phyloP scores from a whole-genome alignment of 768 basidiomycete genomes.

The Naematelia encephala region DNA sequence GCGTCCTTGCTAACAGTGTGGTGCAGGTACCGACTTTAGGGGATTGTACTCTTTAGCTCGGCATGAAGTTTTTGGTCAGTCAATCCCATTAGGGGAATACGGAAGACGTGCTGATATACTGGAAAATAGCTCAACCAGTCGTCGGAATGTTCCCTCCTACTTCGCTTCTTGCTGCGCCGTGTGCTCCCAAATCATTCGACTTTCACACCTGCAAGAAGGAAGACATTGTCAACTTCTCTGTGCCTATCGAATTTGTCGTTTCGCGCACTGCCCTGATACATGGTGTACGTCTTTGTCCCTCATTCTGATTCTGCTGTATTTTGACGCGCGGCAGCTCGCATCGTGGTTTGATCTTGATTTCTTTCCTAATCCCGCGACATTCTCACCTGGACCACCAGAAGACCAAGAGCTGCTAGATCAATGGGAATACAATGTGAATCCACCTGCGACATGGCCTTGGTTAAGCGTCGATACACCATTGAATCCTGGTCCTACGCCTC shows the following conservation, averaged over 20 bases:
- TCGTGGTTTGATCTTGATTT: conserved; percentile 51
- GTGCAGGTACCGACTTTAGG: conserved; percentile 40
- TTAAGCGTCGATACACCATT: conserved; percentile 25
- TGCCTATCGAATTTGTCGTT: conserved; percentile 42
- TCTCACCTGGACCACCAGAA: neutral
- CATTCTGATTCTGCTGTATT: neutral
- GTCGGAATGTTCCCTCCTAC: conserved; percentile 48
- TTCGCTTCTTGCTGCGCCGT: conserved; percentile 33
- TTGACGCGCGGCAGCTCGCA: conserved; percentile 33
- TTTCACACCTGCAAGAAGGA: conserved; percentile 42
- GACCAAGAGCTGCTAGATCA: conserved; percentile 21
- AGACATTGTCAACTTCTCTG: conserved; percentile 42
- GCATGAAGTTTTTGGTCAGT: conserved; percentile 47
- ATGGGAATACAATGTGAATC: conserved; percentile 37
- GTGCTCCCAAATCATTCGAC: conserved; percentile 45
- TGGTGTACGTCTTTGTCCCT: conserved; percentile 31
- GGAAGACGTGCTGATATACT: neutral
- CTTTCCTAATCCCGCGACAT: conserved; percentile 27
- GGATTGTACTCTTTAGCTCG: conserved; percentile 36
- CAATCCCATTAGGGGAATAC: neutral
- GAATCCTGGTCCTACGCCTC: conserved; percentile 41
- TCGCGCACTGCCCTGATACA: conserved; percentile 40
- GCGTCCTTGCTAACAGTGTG: conserved; percentile 10
- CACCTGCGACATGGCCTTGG: conserved; percentile 32
- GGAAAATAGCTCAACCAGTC: conserved; percentile 44